These are phyloP conservation scores for Alternaria rosae DNA, from an alignment of 2,329 filamentous ascomycete genomes.

Conservation along the genomic window DNA sequence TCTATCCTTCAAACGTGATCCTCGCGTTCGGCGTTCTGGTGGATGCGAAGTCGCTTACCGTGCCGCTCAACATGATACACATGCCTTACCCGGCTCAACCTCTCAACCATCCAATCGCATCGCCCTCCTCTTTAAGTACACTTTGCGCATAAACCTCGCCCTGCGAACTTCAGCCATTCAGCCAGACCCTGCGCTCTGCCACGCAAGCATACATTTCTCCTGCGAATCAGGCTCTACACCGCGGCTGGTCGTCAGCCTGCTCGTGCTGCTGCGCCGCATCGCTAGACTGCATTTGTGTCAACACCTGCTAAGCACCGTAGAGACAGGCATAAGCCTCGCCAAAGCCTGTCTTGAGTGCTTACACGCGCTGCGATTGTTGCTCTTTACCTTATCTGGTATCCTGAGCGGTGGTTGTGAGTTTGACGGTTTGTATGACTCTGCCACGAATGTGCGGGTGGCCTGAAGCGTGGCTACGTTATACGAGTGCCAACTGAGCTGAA, in stretches of 20 bases:
- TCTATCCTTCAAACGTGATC: not conserved
- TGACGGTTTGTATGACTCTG: not conserved
- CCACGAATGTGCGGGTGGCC: not conserved
- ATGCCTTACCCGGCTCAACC: not conserved
- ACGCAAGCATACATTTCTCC: not conserved
- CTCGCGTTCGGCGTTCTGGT: not conserved
- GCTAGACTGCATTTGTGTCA: not conserved
- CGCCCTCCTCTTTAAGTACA: not conserved
- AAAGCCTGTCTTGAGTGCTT: not conserved
- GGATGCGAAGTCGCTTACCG: not conserved
- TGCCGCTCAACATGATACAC: not conserved
- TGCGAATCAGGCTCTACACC: not conserved
- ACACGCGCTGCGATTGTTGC: not conserved
- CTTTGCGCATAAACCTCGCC: not conserved
- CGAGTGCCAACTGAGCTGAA: not conserved
- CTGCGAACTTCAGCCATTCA: not conserved
- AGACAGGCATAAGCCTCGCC: not conserved
- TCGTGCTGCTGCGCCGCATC: not conserved
- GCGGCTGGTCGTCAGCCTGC: not conserved
- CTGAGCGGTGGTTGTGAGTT: not conserved
- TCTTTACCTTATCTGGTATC: not conserved
- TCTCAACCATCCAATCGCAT: slow-evolving; percentile 8
- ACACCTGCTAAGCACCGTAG: not conserved
- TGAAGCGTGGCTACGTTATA: not conserved
- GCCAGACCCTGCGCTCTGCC: not conserved